Evolutionary conservation across 2,329 filamentous ascomycete genomes (phyloP).

Genomic region (Penicillium sp.): DNA sequence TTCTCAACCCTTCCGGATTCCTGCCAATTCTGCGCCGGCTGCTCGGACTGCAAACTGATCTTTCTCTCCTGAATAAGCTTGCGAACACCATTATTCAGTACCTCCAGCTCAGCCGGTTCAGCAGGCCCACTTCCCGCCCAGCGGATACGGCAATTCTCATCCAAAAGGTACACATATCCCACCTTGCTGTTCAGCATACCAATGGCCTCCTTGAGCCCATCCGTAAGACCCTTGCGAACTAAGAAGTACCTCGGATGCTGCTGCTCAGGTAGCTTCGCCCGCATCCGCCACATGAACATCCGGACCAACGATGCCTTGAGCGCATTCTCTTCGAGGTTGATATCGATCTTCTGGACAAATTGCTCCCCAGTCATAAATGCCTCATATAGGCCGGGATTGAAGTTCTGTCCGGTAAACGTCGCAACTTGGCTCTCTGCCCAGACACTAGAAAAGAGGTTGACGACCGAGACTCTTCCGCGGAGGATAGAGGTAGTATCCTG

Average conservation of each 20-base stretch:
- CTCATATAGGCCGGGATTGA: constrained; percentile 72
- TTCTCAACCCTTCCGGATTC: constrained; percentile 10
- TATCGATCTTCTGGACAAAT: constrained; percentile 74
- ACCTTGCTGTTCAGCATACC: constrained; percentile 86
- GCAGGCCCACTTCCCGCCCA: constrained; percentile 80
- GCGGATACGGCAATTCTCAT: constrained; percentile 83
- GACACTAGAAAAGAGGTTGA: constrained; percentile 78
- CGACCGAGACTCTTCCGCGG: constrained; percentile 73
- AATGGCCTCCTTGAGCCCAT: constrained; percentile 62
- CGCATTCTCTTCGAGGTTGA: constrained; percentile 86
- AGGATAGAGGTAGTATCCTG: constrained; percentile 78
- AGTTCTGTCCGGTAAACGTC: constrained; percentile 68
- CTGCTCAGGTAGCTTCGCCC: constrained; percentile 52
- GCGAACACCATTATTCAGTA: constrained; percentile 47
- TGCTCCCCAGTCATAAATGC: constrained; percentile 60
- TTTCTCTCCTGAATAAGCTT: constrained; percentile 49
- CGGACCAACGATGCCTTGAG: constrained; percentile 65
- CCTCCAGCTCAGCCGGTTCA: constrained; percentile 46
- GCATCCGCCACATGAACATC: constrained; percentile 58
- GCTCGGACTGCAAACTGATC: constrained; percentile 28
- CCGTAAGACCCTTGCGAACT: constrained; percentile 61
- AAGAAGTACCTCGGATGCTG: constrained; percentile 65
- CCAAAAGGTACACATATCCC: constrained; percentile 90
- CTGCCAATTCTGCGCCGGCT: constrained; percentile 28
- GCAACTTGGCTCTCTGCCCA: constrained; percentile 85